Evolutionary conservation across 2,329 filamentous ascomycete species (phyloP).

Genomic region (Paracorniculantispora psalliotae): DNA sequence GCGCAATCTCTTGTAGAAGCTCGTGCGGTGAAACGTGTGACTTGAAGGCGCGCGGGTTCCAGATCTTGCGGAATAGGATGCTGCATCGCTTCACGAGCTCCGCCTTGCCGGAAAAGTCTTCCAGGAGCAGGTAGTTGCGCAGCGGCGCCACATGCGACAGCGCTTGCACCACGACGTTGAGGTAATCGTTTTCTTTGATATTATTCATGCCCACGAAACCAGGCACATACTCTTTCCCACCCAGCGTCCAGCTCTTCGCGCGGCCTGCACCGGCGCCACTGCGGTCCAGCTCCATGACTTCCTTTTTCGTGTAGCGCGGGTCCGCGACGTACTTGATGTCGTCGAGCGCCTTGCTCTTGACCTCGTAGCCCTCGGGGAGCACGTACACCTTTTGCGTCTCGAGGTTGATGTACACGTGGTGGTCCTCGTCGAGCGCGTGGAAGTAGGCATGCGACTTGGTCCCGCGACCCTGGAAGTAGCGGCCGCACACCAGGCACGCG

Average conservation of each 20-base stretch:
- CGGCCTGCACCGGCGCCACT: slow-evolving; percentile 33
- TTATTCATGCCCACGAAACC: slow-evolving; percentile 99
- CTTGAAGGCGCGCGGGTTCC: slow-evolving; percentile 96
- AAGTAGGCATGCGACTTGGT: slow-evolving; percentile 96
- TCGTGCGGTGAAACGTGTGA: slow-evolving; percentile 96
- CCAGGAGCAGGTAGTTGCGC: slow-evolving; percentile 86
- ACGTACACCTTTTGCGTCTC: slow-evolving; percentile 87
- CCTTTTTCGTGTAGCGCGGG: slow-evolving; percentile 73
- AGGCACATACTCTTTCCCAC: slow-evolving; percentile 80
- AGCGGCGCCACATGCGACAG: slow-evolving; percentile 85
- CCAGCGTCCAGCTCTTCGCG: slow-evolving; percentile 64
- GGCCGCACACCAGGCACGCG: slow-evolving; percentile 94
- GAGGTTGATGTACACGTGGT: slow-evolving; percentile 99
- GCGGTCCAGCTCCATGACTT: slow-evolving; percentile 76
- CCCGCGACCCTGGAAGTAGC: slow-evolving; percentile 92
- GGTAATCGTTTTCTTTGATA: slow-evolving; percentile 98
- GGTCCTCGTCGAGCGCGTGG: slow-evolving; percentile 88
- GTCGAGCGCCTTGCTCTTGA: slow-evolving; percentile 87
- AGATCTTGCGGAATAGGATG: slow-evolving; percentile 91
- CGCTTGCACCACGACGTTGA: slow-evolving; percentile 91
- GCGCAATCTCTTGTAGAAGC: slow-evolving; percentile 86
- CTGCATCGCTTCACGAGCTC: slow-evolving; percentile 86
- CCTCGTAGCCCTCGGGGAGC: slow-evolving; percentile 93
- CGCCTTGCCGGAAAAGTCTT: slow-evolving; percentile 65
- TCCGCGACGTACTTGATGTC: slow-evolving; percentile 98